Evolutionary conservation across 805 yeast species (phyloP), one percentile per base, ranked within the genome.

Genomic region (Lachancea sp.): DNA sequence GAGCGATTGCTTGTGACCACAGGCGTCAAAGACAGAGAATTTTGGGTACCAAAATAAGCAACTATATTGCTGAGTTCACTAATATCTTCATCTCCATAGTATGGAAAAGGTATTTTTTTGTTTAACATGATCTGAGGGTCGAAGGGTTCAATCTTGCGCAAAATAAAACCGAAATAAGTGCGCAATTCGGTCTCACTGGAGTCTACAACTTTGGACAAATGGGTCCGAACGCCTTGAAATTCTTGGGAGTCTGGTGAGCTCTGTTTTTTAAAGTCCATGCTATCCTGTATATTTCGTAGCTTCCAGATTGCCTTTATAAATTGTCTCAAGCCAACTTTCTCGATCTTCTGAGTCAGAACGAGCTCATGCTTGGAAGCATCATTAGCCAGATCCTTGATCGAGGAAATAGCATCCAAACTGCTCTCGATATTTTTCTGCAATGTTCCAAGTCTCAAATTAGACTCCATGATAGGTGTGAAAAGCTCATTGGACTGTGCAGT

Each of bases 381-480:
- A 25, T 67, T 66, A 2, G 77, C 69, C 63, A 74, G 47, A 62
- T 82, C 69, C 66, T 81, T 67, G 50, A 72, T 67, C 53, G 74
- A 62, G 44, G 74, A 69, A 18, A 73, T 69, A 1, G 78, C 63
- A 31, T 64, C 63, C 43, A 79, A 60, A 2, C 82, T 77, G 26
- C 73, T 70, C 40, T 78, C 81, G 39, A 82, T 75, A 51, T 81
- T 82, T 34, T 66, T 60, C 53, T 79, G 81, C 50, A 78, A 73
- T 1, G 71, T 61, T 32, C 77, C 77, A 46, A 83, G 62, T 44
- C 71, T 68, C 51, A 77, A 78, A 41, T 85, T 82, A 46, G 79
- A 78, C 7, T 74, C 71, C 33, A 85, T 71, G 38, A 87, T 77
- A 0, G 97, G 96, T 41, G 78, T 75, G 54, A 91, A 78, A 19